phyloP scores from a whole-genome alignment of 2,329 filamentous ascomycete genomes.

The Penicillium corylophilum region DNA sequence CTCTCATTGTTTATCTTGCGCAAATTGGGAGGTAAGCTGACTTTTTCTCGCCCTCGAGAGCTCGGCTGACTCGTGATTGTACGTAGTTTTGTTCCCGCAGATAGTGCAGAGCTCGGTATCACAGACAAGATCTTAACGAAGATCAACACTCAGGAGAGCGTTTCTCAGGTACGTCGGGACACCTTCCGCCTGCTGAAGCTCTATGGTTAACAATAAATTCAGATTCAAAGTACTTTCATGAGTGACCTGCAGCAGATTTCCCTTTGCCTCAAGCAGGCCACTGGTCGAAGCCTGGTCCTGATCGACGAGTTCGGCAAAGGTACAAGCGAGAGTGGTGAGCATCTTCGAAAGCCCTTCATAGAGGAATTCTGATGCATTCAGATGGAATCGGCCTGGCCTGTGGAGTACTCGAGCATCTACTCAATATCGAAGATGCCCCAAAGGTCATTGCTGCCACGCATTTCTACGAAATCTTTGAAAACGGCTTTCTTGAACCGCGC shows the following conservation, averaged over 20 bases:
- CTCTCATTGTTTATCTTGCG: slow-evolving; percentile 85
- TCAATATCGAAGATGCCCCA: slow-evolving; percentile 51
- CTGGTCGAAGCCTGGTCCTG: slow-evolving; percentile 74
- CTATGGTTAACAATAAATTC: neutral
- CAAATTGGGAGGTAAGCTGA: slow-evolving; percentile 67
- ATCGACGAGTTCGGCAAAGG: slow-evolving; percentile 88
- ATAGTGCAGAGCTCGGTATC: slow-evolving; percentile 72
- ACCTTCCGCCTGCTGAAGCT: neutral
- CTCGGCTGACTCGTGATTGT: neutral
- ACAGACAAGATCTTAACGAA: slow-evolving; percentile 92
- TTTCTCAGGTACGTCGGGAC: slow-evolving; percentile 51
- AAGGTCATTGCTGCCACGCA: slow-evolving; percentile 64
- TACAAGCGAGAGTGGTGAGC: slow-evolving; percentile 56
- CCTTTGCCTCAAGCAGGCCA: slow-evolving; percentile 71
- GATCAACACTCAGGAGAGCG: slow-evolving; percentile 71
- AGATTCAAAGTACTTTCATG: slow-evolving; percentile 67
- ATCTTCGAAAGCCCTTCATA: neutral
- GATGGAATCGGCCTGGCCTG: slow-evolving; percentile 66
- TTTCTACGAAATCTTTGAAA: slow-evolving; percentile 59
- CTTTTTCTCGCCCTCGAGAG: neutral
- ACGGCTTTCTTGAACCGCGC: slow-evolving; percentile 50
- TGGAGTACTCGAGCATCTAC: slow-evolving; percentile 59
- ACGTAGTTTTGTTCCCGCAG: slow-evolving; percentile 82
- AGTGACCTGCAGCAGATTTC: slow-evolving; percentile 87
- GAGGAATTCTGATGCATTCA: slow-evolving; percentile 22